Percentiles rank a stretch among this genome's conserved stretches.
These are phyloP conservation scores for Phytophthora capsici DNA, from an alignment of 352 stramenopile genomes.

Conservation along the genomic window DNA sequence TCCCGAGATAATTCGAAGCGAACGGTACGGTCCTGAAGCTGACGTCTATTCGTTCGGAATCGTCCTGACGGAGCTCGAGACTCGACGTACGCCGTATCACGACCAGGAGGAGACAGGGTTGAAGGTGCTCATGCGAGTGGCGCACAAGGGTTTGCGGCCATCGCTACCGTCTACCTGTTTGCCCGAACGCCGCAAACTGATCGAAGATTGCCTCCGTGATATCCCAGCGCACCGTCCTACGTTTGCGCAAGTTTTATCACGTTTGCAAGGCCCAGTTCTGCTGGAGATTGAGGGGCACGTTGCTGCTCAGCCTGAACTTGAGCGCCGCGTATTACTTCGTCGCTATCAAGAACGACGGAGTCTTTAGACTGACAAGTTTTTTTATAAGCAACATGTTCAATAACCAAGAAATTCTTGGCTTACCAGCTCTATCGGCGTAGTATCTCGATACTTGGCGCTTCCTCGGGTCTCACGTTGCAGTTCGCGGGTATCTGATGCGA, in stretches of 20 bases:
- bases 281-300: slow-evolving; percentile 77
- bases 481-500: slow-evolving; percentile 79
- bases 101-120: slow-evolving; percentile 74
- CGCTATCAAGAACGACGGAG: slow-evolving; percentile 44
- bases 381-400: too few relatives aligned
- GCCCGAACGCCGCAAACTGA: slow-evolving; percentile 64
- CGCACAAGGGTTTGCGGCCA: slow-evolving; percentile 72
- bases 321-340: slow-evolving; percentile 43
- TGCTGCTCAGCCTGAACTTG: slow-evolving; percentile 41
- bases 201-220: slow-evolving; percentile 76
- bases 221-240: slow-evolving; percentile 61
- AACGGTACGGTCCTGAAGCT: slow-evolving; percentile 77
- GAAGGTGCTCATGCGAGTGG: slow-evolving; percentile 84
- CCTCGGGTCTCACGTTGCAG: slow-evolving; percentile 25
- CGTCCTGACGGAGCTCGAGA: slow-evolving; percentile 88
- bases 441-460: slow-evolving; percentile 3
- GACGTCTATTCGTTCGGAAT: slow-evolving; percentile 92
- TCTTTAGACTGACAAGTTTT: slow-evolving; percentile 22
- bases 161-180: slow-evolving; percentile 72
- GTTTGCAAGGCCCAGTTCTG: slow-evolving; percentile 80
- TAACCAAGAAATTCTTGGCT: neutral
- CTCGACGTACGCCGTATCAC: slow-evolving; percentile 82
- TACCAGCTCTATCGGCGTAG: neutral
- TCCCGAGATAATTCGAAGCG: slow-evolving; percentile 88
- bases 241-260: slow-evolving; percentile 75